Base-by-base conservation (phyloP, 495 filamentous ascomycete genomes). In the Podospora sp. region DNA sequence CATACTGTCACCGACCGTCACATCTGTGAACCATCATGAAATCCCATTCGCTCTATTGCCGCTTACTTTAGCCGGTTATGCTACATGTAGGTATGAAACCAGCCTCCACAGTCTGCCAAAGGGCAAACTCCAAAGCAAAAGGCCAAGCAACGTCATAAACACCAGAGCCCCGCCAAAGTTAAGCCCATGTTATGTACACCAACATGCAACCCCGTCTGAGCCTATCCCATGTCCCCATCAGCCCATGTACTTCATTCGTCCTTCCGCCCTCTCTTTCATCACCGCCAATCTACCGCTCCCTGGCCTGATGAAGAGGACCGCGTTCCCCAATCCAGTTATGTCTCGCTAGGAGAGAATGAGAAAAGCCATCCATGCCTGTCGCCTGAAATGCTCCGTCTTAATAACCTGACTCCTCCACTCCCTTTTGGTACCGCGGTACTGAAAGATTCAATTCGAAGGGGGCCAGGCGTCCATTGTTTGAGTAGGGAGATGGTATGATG, bases 351-450 rank as follows among this genome's bases (percentile, higher is more conserved):
- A 59, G 20, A 20, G 33, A 25, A 27, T 26, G 49, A 25, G n/a
- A 21, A 63, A 21, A 50, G 29, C 16, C 25, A 18, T 29, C 24
- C 49, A 25, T 50, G 22, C 61, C 49, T 25, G 18, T 27, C 16
- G 36, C 46, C 61, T n/a, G 26, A 50, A 57, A 65, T 65, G 63
- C 53, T 65, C 53, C 51, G 16, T 27, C 14, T 29, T 25, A n/a
- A 53, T 63, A 52, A 21, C 49, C 12, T 27, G 29, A 51, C 46
- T 26, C 49, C 40, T 25, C 22, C 33, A 40, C n/a, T 26, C 59
- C 59, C 24, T 20, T 60, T 35, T 22, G 14, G 59, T 29, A n/a
- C 33, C 29, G 22, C 20, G 35, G 22, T 49, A 40, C 33, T 29
- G 9, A 20, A 11, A 29, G 29, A 50, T 9, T 40, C 11, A n/a